These are phyloP conservation scores for Daldinia caldariorum DNA, from an alignment of 495 filamentous ascomycete species.

Conservation along the genomic window DNA sequence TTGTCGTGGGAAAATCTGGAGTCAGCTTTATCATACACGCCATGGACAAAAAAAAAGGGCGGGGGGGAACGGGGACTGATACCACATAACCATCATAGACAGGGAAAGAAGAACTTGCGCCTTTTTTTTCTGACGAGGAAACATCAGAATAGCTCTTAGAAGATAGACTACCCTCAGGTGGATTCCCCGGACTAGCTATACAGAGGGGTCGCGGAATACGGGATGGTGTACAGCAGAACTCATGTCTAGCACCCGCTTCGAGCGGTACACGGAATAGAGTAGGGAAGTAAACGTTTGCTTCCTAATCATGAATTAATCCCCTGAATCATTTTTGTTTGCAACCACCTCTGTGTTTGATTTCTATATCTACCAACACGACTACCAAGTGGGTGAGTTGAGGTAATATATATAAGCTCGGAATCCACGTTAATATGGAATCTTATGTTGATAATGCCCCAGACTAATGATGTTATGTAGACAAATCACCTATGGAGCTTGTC, in stretches of 20 bases:
- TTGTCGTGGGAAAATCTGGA: conserved; percentile 21
- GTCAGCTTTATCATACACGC: conserved; percentile 21
- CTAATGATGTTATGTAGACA: no score
- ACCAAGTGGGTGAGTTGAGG: no score
- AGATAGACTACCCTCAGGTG: conserved; percentile 32
- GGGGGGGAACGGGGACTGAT: conserved; percentile 29
- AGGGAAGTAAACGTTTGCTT: conserved; percentile 14
- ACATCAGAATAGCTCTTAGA: conserved; percentile 26
- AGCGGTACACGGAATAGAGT: conserved; percentile 14
- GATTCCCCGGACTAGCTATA: background rate
- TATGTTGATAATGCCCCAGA: no score
- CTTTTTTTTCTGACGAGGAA: conserved; percentile 17
- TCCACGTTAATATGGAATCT: no score
- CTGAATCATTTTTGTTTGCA: no score
- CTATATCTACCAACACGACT: no score
- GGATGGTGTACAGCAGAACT: conserved; percentile 9
- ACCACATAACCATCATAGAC: conserved; percentile 34
- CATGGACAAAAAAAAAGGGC: conserved; percentile 35
- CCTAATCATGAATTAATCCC: background rate
- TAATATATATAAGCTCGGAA: no score
- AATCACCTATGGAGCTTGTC: no score
- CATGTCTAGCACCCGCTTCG: conserved; percentile 15
- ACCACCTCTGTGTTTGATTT: no score
- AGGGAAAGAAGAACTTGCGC: conserved; percentile 9
- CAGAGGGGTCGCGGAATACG: background rate